These are phyloP conservation scores for Eremothecium coryli DNA, from an alignment of 1,139 yeast genomes.

Conservation along the genomic window DNA sequence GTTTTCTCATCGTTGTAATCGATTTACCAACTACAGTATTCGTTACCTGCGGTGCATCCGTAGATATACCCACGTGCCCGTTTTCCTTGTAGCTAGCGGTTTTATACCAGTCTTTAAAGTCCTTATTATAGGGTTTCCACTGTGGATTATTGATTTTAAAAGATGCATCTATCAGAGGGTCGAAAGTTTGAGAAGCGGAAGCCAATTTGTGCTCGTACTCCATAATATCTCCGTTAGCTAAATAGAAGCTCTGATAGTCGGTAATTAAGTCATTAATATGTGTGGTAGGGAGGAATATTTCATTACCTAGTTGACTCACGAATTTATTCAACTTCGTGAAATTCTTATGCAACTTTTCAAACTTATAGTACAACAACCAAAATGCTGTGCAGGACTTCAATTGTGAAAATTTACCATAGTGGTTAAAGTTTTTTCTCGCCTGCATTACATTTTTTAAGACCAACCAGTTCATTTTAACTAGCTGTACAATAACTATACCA, in stretches of 20 bases:
- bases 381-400: conserved; percentile 39
- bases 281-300: conserved; percentile 41
- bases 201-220: conserved; percentile 12
- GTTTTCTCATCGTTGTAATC: conserved; percentile 15
- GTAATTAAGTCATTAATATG: conserved; percentile 37
- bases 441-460: conserved; percentile 28
- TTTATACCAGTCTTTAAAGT: conserved; percentile 28
- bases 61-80: conserved; percentile 55
- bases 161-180: conserved; percentile 22
- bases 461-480: conserved; percentile 34
- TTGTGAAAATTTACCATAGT: conserved; percentile 33
- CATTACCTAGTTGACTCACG: conserved; percentile 36
- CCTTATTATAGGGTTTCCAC: conserved; percentile 16
- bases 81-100: conserved; percentile 36
- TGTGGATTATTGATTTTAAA: conserved; percentile 26
- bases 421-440: conserved; percentile 38
- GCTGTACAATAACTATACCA: conserved; percentile 33
- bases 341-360: conserved; percentile 39
- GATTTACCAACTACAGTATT: conserved; percentile 34
- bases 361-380: conserved; percentile 50
- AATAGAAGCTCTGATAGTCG: conserved; percentile 30
- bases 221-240: conserved; percentile 24
- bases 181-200: conserved; percentile 10
- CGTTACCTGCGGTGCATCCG: conserved; percentile 47
- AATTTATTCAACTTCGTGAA: conserved; percentile 38